A percentile compares a stretch with the other conserved stretches of the same genome.
These are phyloP conservation scores for Pseudisothecium myosuroides DNA, from an alignment of 225 moss, liverwort and hornwort genomes.

Conservation along the genomic window DNA sequence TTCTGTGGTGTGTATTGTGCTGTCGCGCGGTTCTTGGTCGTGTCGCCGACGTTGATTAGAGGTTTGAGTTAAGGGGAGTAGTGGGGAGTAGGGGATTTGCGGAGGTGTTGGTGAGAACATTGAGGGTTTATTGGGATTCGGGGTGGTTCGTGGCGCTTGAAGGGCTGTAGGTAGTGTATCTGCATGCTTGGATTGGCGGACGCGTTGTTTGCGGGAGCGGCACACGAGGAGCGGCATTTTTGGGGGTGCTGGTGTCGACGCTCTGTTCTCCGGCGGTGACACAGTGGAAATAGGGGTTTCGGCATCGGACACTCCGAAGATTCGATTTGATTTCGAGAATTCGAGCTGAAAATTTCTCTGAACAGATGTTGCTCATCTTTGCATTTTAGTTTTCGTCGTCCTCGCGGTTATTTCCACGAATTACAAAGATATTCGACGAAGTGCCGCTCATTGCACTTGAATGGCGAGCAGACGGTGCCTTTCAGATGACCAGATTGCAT, in stretches of 20 bases:
- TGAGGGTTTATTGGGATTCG: constrained; percentile 7
- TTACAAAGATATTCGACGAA: not conserved
- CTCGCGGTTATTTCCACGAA: not conserved
- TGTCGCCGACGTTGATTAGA: not conserved
- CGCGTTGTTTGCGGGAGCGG: not conserved
- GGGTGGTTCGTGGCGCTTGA: constrained; percentile 4
- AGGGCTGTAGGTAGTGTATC: not conserved
- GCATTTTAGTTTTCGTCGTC: not conserved
- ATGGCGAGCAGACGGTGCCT: constrained; percentile 14
- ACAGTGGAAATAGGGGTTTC: not conserved
- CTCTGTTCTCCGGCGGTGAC: not conserved
- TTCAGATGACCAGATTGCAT: constrained; percentile 25
- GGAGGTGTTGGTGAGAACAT: not conserved
- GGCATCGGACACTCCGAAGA: not conserved
- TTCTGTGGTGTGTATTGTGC: not conserved
- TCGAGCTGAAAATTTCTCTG: not conserved
- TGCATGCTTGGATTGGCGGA: not conserved
- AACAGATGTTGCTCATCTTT: not conserved
- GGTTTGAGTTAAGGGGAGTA: not conserved
- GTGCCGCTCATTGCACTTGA: not conserved
- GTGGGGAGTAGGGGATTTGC: not conserved
- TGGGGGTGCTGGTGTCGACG: not conserved
- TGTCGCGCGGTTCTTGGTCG: not conserved
- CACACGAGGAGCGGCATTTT: not conserved
- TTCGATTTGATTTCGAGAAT: not conserved